Evolutionary conservation across 169 alveolate genomes (phyloP), one percentile per base, ranked within the genome.

Genomic region (Neospora caninum): DNA sequence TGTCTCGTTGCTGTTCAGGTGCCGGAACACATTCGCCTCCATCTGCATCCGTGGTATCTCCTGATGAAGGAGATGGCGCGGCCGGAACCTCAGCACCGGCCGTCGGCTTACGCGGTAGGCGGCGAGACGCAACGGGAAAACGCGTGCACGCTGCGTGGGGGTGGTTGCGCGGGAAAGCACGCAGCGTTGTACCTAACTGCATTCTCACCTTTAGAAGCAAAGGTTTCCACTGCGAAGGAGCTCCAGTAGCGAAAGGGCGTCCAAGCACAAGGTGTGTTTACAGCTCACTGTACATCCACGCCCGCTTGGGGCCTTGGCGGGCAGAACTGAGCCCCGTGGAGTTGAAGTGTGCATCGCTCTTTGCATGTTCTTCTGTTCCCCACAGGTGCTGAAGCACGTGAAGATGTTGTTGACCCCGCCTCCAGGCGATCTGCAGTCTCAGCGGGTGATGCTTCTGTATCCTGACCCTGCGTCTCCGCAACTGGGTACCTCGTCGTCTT

Each of bases 21-120:
- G 31, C 99, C 99, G 38, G 97, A 87, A 41, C 97, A 95, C 95
- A 97, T 98, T 34, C 94, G 93, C 83, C 92, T 83, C 83, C 93
- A 96, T 58, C 96, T 96, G 92, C 88, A 95, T 36, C 97, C 98
- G 83, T 97, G 98, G 98, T 89, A 94, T 80, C 97, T 96, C 80
- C 96, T 97, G 93, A 96, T 97, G 97, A 92, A 94, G 93, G 96
- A 97, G 83, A 97, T 97, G 99, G 97, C 98, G 49, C 94, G 97
- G 80, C 97, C 95, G n/a, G 94, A 96, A 69, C 98, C 99, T 0
- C 98, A 96, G 80, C 95, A 96, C 49, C 93, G 98, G 73, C 98
- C 99, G 34, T 97, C 99, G 36, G 98, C 98, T 42, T 97, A 96
- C 84, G 97, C 96, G 93, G 94, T 97, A 53, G 18, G 93, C 43